phyloP scores from a whole-genome alignment of 2,329 filamentous ascomycete species.

The Colletotrichum cereale region DNA sequence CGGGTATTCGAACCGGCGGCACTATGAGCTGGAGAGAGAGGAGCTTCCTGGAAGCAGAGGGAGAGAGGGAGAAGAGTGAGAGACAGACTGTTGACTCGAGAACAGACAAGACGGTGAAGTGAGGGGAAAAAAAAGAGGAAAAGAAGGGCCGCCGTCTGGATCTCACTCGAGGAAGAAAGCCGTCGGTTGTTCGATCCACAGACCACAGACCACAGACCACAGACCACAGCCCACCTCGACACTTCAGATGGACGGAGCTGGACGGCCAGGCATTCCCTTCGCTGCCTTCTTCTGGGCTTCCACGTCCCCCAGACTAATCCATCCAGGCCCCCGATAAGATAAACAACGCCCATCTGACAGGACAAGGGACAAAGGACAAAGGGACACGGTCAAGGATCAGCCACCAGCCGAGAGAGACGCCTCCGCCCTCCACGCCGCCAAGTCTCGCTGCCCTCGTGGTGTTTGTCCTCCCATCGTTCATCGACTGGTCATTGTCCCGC shows the following conservation, averaged over 20 bases:
- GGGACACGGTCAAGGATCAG: not conserved
- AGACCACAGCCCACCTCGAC: conserved; percentile 18
- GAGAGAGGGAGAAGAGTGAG: too few species aligned
- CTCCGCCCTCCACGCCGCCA: conserved; percentile 4
- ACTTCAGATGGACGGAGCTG: conserved; percentile 2
- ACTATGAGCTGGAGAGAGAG: not conserved
- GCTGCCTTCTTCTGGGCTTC: conserved; percentile 12
- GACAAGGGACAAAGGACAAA: conserved; percentile 15
- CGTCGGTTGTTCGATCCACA: conserved; percentile 25
- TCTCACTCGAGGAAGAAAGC: not conserved
- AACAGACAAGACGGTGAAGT: conserved; percentile 1
- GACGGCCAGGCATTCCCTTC: conserved; percentile 22
- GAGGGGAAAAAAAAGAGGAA: not conserved
- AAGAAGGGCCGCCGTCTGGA: conserved; percentile 6
- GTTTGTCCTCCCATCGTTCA: not conserved
- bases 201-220: too few species aligned
- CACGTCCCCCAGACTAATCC: conserved; percentile 11
- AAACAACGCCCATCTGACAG: conserved; percentile 19
- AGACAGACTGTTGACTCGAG: not conserved
- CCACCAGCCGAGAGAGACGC: conserved; percentile 8
- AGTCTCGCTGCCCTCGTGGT: conserved; percentile 5
- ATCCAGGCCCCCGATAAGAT: conserved; percentile 30
- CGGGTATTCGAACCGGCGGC: not conserved
- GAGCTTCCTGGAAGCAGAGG: not conserved
- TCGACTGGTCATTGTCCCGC: not conserved